These are phyloP conservation scores for Phytophthora macrochlamydospora DNA, from an alignment of 352 stramenopile genomes.

Conservation along the genomic window DNA sequence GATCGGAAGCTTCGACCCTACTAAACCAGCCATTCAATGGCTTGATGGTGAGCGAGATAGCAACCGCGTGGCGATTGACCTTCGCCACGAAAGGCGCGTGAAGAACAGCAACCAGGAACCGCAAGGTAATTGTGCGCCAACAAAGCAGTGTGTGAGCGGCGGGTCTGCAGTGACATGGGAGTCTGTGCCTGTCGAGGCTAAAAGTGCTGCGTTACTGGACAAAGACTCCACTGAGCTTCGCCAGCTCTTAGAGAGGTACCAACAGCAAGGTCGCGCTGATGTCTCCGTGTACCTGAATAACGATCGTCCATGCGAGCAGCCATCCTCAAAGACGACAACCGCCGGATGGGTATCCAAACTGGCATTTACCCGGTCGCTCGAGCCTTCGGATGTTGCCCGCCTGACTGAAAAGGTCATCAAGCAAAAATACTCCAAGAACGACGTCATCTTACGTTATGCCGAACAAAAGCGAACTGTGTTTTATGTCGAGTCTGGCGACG, in stretches of 20 bases:
- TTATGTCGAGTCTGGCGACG: conserved; percentile 46
- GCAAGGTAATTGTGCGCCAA: neutral
- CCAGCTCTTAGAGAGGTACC: conserved; percentile 29
- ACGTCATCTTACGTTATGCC: conserved; percentile 51
- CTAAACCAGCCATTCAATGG: conserved; percentile 63
- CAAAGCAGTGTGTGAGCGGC: conserved; percentile 4
- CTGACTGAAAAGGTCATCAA: conserved; percentile 19
- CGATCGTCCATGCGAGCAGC: conserved; percentile 1
- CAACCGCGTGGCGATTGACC: conserved; percentile 28
- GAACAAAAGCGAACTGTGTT: conserved; percentile 47
- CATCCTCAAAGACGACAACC: neutral
- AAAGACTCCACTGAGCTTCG: conserved; percentile 51
- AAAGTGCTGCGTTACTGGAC: conserved; percentile 51
- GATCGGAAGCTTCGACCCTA: conserved; percentile 68
- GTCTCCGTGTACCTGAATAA: conserved; percentile 59
- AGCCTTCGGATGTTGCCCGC: conserved; percentile 10
- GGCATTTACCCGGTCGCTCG: conserved; percentile 19
- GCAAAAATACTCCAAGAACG: conserved; percentile 28
- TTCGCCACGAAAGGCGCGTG: conserved; percentile 32
- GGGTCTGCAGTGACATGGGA: conserved; percentile 28
- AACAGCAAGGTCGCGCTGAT: conserved; percentile 25
- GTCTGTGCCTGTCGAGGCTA: conserved; percentile 31
- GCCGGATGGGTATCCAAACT: conserved; percentile 29
- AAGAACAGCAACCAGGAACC: conserved; percentile 7
- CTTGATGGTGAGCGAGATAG: conserved; percentile 15